These are phyloP conservation scores for Laburnicola sp. DNA, from an alignment of 2,329 filamentous ascomycete genomes.

Conservation along the genomic window DNA sequence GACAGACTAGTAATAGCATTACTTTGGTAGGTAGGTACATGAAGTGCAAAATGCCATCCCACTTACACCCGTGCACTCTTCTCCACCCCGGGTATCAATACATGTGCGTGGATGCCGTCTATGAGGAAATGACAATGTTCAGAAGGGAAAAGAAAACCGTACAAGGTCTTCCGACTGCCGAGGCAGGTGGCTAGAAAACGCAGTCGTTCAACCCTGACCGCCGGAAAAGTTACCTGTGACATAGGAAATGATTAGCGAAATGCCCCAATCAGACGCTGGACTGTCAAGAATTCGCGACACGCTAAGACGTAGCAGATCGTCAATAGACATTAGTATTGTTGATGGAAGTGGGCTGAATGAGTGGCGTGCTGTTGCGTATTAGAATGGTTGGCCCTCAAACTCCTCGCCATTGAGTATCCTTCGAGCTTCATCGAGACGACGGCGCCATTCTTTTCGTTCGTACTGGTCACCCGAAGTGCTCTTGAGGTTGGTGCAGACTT, in stretches of 20 bases:
- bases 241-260: constrained; percentile 2
- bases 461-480: constrained; percentile 52
- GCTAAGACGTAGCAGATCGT: constrained; percentile 29
- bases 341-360: constrained; percentile 11
- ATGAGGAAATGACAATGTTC: constrained; percentile 5
- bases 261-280: constrained; percentile 2
- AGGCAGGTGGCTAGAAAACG: background rate
- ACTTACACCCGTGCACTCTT: constrained; percentile 20
- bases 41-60: constrained; percentile 13
- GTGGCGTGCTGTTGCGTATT: constrained; percentile 9
- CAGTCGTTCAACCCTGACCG: constrained; percentile 1
- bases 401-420: constrained; percentile 69
- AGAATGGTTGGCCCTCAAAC: constrained; percentile 30
- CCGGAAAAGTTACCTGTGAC: too few species aligned
- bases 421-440: constrained; percentile 74
- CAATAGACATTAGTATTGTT: constrained; percentile 37
- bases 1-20: constrained; percentile 5
- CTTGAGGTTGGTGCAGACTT: constrained; percentile 57
- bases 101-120: constrained; percentile 13
- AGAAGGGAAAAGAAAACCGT: background rate
- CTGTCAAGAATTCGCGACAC: constrained; percentile 11
- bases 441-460: constrained; percentile 66
- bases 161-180: background rate
- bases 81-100: constrained; percentile 41
- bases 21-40: constrained; percentile 15